These are phyloP conservation scores for Trametes polyzona DNA, from an alignment of 1,284 basidiomycete genomes.

Conservation along the genomic window DNA sequence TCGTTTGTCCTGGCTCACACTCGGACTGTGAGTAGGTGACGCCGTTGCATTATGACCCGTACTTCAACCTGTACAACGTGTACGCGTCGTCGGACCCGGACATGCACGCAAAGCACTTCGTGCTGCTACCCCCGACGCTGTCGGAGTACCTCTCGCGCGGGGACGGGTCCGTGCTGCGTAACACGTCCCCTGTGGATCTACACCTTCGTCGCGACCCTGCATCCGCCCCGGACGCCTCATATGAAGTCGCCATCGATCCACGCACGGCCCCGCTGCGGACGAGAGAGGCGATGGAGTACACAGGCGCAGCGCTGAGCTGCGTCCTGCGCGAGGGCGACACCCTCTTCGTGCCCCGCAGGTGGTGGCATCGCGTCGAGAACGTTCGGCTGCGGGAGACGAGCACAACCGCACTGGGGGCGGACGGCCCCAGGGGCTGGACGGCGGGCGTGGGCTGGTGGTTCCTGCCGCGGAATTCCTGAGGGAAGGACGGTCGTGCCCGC, in stretches of 20 bases:
- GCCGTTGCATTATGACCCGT: conserved; percentile 33
- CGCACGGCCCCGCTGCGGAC: background rate
- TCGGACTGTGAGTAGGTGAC: conserved; percentile 24
- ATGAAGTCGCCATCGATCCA: conserved; percentile 17
- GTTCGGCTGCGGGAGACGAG: conserved; percentile 16
- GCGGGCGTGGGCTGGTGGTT: conserved; percentile 36
- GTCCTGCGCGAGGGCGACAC: conserved; percentile 32
- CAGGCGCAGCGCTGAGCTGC: conserved; percentile 22
- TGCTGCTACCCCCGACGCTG: conserved; percentile 28
- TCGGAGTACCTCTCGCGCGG: conserved; percentile 12
- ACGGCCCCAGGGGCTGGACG: too few relatives aligned
- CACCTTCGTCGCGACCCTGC: background rate
- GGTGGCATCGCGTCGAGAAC: conserved; percentile 37
- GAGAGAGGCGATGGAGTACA: background rate
- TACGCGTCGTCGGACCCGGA: conserved; percentile 26
- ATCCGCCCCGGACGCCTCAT: background rate
- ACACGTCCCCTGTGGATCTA: conserved; percentile 13
- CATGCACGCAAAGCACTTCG: conserved; percentile 29
- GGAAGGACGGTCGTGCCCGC: too few relatives aligned
- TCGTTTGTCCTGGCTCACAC: background rate
- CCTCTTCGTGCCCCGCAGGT: conserved; percentile 31
- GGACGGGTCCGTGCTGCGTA: conserved; percentile 12
- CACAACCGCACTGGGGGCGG: too few relatives aligned
- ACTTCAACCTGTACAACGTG: conserved; percentile 33
- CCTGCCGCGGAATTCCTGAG: conserved; percentile 20